Base-by-base conservation (phyloP, 2,329 filamentous ascomycete genomes). In the Botrytis pseudocinerea region DNA sequence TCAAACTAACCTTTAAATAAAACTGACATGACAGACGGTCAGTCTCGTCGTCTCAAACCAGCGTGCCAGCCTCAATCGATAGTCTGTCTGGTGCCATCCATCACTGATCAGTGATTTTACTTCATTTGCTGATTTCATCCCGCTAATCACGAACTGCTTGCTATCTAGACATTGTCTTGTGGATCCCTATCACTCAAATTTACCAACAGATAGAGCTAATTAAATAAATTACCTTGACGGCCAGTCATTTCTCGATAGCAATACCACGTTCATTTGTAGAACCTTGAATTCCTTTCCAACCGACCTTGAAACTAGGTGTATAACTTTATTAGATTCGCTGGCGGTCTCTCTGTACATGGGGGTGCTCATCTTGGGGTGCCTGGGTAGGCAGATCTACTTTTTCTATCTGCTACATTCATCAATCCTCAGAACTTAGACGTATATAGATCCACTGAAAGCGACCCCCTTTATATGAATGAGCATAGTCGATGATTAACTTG, bases 401-500 rank as follows among this genome's bases (percentile, higher is more conserved):
- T 28, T 42, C 61, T 63, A 63, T 22, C 61, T 28, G 38, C 35
- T 38, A 62, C 38, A n/a, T 42, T 5, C 35, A n/a, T 25, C 60
- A 42, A 62, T 62, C 22, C 38, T 62, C 35, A 42, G n/a, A 62
- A 4, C 38, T 40, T n/a, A 16, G 7, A 40, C 22, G 14, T 62
- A 25, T 5, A 18, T 25, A 22, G 22, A 14, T 40, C 60, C 60
- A 40, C 35, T 25, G 3, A 62, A 10, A 44, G 40, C 14, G 38
- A 28, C 61, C 61, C 61, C 61, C 61, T 42, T 42, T 62, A 57
- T 14, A 57, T 62, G 25, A n/a, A 62, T 62, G 60, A 62, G 38
- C 14, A n/a, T n/a, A 63, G 14, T 38, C 22, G 42, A n/a, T 42
- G 40, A 63, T 63, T 44, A 63, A 63, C 61, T 40, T 63, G 61